A percentile compares a stretch with the other conserved stretches of the same genome.
phyloP scores from a whole-genome alignment of 2,329 filamentous ascomycete genomes.

The Xylaria polymorpha region DNA sequence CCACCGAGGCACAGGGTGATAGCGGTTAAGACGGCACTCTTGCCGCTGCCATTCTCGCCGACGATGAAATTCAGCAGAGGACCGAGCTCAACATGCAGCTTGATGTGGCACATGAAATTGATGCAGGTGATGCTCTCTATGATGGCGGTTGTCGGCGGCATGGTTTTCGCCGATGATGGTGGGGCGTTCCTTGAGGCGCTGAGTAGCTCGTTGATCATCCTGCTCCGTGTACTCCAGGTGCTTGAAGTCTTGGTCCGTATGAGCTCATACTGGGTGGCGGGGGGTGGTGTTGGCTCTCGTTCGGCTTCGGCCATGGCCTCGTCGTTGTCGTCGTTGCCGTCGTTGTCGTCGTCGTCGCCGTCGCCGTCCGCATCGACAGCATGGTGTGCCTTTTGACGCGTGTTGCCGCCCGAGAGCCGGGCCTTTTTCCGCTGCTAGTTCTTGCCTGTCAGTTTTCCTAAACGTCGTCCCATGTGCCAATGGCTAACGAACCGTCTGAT shows the following conservation, averaged over 20 bases:
- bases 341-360: conserved; percentile 42
- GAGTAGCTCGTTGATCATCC: conserved; percentile 73
- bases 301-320: conserved; percentile 44
- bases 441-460: conserved; percentile 24
- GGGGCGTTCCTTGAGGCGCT: conserved; percentile 67
- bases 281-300: conserved; percentile 51
- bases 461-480: not conserved
- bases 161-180: conserved; percentile 72
- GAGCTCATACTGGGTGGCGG: conserved; percentile 70
- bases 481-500: conserved; percentile 53
- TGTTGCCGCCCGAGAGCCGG: conserved; percentile 49
- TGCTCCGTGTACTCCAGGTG: conserved; percentile 67
- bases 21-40: conserved; percentile 94
- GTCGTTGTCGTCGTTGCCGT: conserved; percentile 46
- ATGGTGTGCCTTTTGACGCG: conserved; percentile 33
- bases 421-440: conserved; percentile 54
- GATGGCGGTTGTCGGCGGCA: conserved; percentile 82
- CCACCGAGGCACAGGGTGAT: conserved; percentile 94
- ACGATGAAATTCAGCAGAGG: conserved; percentile 98
- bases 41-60: conserved; percentile 96
- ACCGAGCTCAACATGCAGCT: conserved; percentile 84
- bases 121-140: conserved; percentile 87
- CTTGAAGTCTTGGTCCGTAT: conserved; percentile 69
- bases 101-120: conserved; percentile 97
- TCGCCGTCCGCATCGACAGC: conserved; percentile 41